Conservation (phyloP, 139 green algal species). For the Spirogloea muscicola region DNA sequence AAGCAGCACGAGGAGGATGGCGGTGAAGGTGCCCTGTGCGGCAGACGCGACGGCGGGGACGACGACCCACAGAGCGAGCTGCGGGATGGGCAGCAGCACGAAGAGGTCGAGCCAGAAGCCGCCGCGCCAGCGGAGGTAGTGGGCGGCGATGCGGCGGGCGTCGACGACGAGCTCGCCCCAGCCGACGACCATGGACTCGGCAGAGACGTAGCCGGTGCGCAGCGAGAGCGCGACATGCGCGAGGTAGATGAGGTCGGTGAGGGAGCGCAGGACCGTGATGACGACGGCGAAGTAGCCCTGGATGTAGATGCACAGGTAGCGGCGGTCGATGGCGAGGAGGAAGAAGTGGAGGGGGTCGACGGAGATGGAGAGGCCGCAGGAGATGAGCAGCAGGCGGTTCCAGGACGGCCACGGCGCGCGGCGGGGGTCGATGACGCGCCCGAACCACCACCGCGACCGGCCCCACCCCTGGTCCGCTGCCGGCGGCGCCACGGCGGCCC, state of each 20-base stretch:
- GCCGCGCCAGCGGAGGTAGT: not conserved
- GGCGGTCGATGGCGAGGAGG: not conserved
- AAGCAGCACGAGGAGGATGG: not conserved
- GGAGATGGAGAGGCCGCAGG: not conserved
- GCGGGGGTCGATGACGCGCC: conserved; percentile 1
- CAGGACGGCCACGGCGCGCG: not conserved
- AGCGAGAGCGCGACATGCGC: not conserved
- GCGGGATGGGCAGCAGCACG: conserved; percentile 5
- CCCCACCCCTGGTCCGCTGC: too few relatives aligned
- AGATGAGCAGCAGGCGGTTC: not conserved
- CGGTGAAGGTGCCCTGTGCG: too few relatives aligned
- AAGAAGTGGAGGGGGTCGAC: conserved; percentile 3
- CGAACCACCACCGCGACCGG: not conserved
- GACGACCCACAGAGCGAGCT: not conserved
- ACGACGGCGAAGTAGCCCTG: not conserved
- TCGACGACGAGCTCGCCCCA: not conserved
- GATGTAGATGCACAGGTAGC: conserved; percentile 11
- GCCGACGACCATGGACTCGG: not conserved
- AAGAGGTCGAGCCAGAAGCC: not conserved
- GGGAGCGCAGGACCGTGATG: not conserved
- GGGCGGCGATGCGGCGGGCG: not conserved
- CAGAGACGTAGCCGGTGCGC: conserved; percentile 3
- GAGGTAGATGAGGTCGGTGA: conserved; percentile 1
- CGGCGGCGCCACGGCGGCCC: too few relatives aligned
- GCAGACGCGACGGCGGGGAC: too few relatives aligned